A percentile compares a stretch with the other conserved stretches of the same genome.
Evolutionary conservation across 805 yeast genomes (phyloP).

Genomic region (Teunomyces tritomae): DNA sequence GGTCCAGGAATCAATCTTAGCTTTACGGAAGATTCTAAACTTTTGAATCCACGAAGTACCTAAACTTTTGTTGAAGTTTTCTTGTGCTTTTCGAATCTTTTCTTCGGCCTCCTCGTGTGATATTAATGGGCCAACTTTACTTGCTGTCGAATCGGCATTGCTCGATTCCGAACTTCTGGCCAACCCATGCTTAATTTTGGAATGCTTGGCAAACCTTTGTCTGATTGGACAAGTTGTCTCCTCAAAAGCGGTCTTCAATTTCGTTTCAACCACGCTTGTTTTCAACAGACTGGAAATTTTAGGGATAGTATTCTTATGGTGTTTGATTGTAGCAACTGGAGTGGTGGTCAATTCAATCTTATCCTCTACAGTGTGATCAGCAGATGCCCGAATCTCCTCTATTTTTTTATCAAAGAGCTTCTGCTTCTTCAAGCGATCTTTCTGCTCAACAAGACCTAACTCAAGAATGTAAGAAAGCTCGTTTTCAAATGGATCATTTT

Average conservation of each 20-base stretch:
- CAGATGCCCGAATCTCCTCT: constrained; percentile 12
- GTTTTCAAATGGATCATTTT: constrained; percentile 88
- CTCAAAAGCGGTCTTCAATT: neutral
- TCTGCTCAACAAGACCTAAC: constrained; percentile 67
- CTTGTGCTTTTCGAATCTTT: constrained; percentile 25
- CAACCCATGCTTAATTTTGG: neutral
- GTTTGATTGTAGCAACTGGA: neutral
- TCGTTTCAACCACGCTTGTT: neutral
- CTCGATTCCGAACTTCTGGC: neutral
- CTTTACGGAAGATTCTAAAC: constrained; percentile 23
- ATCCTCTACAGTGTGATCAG: constrained; percentile 11
- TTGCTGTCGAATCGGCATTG: neutral
- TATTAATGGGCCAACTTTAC: neutral
- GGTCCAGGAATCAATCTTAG: constrained; percentile 25
- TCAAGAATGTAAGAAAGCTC: constrained; percentile 64
- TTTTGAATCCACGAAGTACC: constrained; percentile 34
- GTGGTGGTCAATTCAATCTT: constrained; percentile 6
- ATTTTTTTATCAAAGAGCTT: constrained; percentile 35
- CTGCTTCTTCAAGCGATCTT: constrained; percentile 51
- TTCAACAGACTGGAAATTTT: constrained; percentile 5
- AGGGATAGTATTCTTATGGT: neutral
- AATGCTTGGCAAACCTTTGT: neutral
- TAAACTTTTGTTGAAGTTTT: constrained; percentile 23
- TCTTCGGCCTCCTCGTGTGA: constrained; percentile 26
- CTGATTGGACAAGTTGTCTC: neutral